Evolutionary conservation across 1,284 basidiomycete species (phyloP).

Genomic region (Cryptococcus wingfieldii): DNA sequence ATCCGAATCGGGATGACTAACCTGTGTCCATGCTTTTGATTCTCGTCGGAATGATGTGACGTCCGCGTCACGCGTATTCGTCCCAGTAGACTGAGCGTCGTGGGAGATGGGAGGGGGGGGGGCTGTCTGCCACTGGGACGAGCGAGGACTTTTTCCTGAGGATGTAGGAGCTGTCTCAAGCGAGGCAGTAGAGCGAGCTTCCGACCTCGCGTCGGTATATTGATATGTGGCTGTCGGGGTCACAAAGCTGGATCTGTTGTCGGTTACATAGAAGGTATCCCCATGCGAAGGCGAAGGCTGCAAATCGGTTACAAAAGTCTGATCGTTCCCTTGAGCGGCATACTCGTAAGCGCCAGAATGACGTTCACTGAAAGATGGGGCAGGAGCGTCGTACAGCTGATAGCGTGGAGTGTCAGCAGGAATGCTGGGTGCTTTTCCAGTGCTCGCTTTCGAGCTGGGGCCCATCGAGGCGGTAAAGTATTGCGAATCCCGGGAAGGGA

Average conservation of each 20-base stretch:
- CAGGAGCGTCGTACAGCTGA: conserved; percentile 29
- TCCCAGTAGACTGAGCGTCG: not conserved
- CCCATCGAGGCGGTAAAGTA: conserved; percentile 19
- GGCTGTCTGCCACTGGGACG: conserved; percentile 16
- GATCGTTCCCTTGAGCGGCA: not conserved
- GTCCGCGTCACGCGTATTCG: not conserved
- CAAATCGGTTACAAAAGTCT: not conserved
- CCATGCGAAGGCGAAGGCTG: not conserved
- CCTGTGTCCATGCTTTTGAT: conserved; percentile 24
- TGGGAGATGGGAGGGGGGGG: conserved; percentile 26
- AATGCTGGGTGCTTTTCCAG: not conserved
- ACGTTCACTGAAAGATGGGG: conserved; percentile 1
- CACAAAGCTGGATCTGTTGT: not conserved
- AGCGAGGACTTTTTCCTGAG: conserved; percentile 5
- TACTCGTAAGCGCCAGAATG: not conserved
- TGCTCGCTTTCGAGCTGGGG: conserved; percentile 1
- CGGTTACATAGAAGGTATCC: not conserved
- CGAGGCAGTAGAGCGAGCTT: conserved; percentile 9
- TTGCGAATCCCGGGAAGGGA: conserved; percentile 23
- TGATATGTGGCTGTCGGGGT: not conserved
- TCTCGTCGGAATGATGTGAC: conserved; percentile 3
- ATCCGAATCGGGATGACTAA: conserved; percentile 38
- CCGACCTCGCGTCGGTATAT: not conserved
- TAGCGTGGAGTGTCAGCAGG: conserved; percentile 11
- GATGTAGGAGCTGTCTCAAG: conserved; percentile 4